Evolutionary conservation across 257 asterid genomes (phyloP).

Genomic region (Forsythia viridissima): DNA sequence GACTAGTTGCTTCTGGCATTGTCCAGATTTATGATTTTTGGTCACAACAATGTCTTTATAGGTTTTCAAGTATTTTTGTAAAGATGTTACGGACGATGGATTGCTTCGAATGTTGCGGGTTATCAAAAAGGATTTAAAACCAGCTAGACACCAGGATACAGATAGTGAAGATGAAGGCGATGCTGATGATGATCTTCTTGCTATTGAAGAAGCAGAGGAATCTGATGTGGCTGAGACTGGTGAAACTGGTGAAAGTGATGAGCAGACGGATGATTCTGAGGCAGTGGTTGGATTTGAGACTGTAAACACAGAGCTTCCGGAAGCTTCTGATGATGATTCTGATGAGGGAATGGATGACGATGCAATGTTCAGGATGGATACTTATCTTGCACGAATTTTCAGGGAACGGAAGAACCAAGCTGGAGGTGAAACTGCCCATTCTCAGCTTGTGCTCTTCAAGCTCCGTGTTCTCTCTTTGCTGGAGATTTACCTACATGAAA

Average conservation of each 20-base stretch:
- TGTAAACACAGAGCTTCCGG: conserved; percentile 51
- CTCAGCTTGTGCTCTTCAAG: conserved; percentile 95
- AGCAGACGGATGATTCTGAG: conserved; percentile 78
- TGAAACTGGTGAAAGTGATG: conserved; percentile 78
- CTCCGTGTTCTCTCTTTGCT: conserved; percentile 92
- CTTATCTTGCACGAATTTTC: conserved; percentile 62
- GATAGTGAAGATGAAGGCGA: conserved; percentile 67
- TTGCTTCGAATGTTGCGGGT: conserved; percentile 81
- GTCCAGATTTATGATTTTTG: conserved; percentile 12
- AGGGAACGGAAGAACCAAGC: conserved; percentile 77
- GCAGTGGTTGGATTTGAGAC: conserved; percentile 53
- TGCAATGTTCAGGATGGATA: conserved; percentile 90
- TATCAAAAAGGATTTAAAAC: conserved; percentile 85
- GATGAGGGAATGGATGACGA: conserved; percentile 97
- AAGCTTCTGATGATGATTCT: conserved; percentile 76
- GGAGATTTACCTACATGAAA: conserved; percentile 91
- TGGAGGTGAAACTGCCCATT: conserved; percentile 93
- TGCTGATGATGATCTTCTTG: conserved; percentile 76
- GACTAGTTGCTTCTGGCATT: conserved; percentile 3
- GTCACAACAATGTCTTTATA: conserved; percentile 22
- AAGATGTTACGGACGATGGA: conserved; percentile 75
- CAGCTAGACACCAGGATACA: conserved; percentile 72
- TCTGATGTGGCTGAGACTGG: conserved; percentile 82
- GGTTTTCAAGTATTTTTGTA: conserved; percentile 84
- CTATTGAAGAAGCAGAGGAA: conserved; percentile 82